Evolutionary conservation across 768 basidiomycete species (phyloP), one percentile per base, ranked within the genome.

Genomic region (Chlorophyllum brunneum): DNA sequence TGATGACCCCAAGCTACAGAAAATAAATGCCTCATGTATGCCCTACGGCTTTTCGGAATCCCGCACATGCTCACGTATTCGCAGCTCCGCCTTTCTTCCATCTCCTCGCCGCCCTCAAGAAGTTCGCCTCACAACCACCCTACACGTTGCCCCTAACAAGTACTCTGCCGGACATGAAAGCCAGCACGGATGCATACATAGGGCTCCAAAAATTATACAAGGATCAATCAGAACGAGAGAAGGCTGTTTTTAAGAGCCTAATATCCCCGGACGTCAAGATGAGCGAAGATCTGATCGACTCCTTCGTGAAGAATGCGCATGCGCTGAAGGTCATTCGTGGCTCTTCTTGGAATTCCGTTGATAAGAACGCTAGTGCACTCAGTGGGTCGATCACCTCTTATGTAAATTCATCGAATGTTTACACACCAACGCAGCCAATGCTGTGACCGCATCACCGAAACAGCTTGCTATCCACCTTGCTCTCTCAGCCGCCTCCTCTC

Each of bases 81-180:
- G 24, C 8, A 53, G 51, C 85, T 0, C 75, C 82, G 1, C 80
- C 83, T 3, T 95, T 97, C 72, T 92, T 86, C 73, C 72, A 76
- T 56, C 85, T 97, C 23, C 75, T 95, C 9, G 72, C 79, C 20
- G 85, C 95, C 0, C 78, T 98, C 34, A 72, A 80, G 31, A 66
- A 74, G 49, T 98, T 89, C 65, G 72, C 76, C 6, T 59, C 65
- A 18, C 75, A 78, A 27, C 69, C 77, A 41, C 73, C 76, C 4
- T 70, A 84, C 46, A 80, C 82, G 0, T 79, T 97, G 2, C 97
- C 95, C 0, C 73, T 97, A n/a, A 85, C 86, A 2, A 81, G 88
- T 40, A 80, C 90, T 0, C 76, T 98, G 8, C 95, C 95, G 0
- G 95, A 99, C 69, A 98, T 99, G 92, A 95, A 95, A 64, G 85